Conservation (phyloP, 345 rosid species). For the Eutrema japonicum region DNA sequence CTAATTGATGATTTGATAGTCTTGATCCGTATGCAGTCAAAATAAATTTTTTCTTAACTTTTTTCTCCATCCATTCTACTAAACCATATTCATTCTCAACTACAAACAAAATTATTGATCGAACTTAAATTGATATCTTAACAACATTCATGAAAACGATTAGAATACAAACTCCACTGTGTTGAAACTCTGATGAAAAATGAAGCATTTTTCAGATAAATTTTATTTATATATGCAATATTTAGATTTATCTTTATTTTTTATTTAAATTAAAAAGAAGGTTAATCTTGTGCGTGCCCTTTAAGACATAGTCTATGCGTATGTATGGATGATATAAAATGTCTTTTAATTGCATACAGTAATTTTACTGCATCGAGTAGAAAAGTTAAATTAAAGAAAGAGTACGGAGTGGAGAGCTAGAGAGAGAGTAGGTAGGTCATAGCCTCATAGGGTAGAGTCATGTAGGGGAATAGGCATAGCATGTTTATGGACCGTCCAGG, state of each 20-base stretch:
- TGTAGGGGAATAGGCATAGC: constrained; percentile 42
- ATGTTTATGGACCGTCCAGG: constrained; percentile 50
- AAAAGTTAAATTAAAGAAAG: constrained; percentile 42
- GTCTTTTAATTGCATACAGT: constrained; percentile 27
- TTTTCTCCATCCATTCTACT: too few species aligned
- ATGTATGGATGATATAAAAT: not conserved
- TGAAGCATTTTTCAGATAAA: not conserved
- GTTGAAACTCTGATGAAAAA: not conserved
- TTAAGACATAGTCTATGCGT: not conserved
- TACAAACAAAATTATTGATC: too few species aligned
- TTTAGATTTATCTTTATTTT: too few species aligned
- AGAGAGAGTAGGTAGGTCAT: constrained; percentile 40
- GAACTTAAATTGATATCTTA: too few species aligned
- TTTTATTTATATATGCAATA: not conserved
- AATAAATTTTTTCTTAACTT: not conserved
- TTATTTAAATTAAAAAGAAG: too few species aligned
- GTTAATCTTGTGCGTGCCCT: not conserved
- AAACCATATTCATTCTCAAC: too few species aligned
- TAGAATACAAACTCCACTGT: not conserved
- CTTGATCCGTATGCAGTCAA: not conserved
- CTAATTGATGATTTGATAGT: constrained; percentile 1
- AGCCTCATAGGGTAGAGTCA: constrained; percentile 25
- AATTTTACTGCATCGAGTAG: constrained; percentile 33
- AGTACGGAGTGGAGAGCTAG: constrained; percentile 45
- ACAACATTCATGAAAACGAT: too few species aligned